These are phyloP conservation scores for Pseudogymnoascus sp. DNA, from an alignment of 2,329 filamentous ascomycete genomes.

Conservation along the genomic window DNA sequence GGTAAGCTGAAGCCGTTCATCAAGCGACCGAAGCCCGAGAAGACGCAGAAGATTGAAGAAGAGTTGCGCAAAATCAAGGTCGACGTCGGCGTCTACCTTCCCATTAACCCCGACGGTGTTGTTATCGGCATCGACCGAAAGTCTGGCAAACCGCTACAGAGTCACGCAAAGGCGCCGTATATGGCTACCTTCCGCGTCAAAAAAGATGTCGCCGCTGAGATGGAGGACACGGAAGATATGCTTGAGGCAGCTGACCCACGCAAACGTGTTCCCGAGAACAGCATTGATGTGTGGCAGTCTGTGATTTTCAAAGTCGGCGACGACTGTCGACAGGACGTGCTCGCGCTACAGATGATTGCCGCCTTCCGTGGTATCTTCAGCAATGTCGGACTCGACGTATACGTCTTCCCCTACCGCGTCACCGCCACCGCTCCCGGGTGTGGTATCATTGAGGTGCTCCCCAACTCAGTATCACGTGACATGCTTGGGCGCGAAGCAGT, in stretches of 20 bases:
- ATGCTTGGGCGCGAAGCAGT: slow-evolving; percentile 98
- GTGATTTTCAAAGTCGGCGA: slow-evolving; percentile 99
- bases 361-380: slow-evolving; percentile 97
- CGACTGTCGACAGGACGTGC: slow-evolving; percentile 92
- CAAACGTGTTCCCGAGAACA: slow-evolving; percentile 39
- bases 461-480: slow-evolving; percentile 95
- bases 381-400: slow-evolving; percentile 88
- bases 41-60: slow-evolving; percentile 98
- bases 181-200: slow-evolving; percentile 98
- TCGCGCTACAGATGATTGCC: slow-evolving; percentile 95
- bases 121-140: slow-evolving; percentile 98
- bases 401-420: slow-evolving; percentile 93
- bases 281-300: slow-evolving; percentile 94
- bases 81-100: slow-evolving; percentile 92
- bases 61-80: slow-evolving; percentile 96
- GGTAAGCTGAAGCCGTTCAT: slow-evolving; percentile 93
- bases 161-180: slow-evolving; percentile 95
- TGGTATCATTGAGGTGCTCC: slow-evolving; percentile 94
- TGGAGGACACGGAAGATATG: slow-evolving; percentile 45
- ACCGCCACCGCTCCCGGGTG: slow-evolving; percentile 95
- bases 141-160: slow-evolving; percentile 93
- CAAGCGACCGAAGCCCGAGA: slow-evolving; percentile 85
- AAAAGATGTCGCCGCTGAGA: slow-evolving; percentile 54
- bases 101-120: slow-evolving; percentile 91
- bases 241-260: slow-evolving; percentile 39